These are phyloP conservation scores for Ceratobasidium sp. DNA, from an alignment of 1,284 basidiomycete genomes.

Conservation along the genomic window DNA sequence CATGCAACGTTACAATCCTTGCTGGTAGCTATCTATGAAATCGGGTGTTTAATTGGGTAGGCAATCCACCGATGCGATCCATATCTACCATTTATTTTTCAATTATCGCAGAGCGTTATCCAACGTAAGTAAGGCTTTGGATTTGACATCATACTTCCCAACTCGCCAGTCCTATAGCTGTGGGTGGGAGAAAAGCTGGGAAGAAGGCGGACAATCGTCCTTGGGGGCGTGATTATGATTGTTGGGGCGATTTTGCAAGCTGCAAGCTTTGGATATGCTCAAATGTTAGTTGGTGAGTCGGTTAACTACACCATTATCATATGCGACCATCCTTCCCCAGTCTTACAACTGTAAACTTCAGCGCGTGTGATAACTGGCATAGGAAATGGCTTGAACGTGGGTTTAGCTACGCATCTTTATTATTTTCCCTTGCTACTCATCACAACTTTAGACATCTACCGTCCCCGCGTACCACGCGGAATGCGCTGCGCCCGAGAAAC, in stretches of 20 bases:
- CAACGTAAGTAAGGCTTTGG: background rate
- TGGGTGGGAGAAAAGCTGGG: conserved; percentile 64
- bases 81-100: background rate
- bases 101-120: conserved; percentile 8
- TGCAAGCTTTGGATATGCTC: conserved; percentile 59
- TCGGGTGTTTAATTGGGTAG: conserved; percentile 43
- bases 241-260: conserved; percentile 67
- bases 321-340: background rate
- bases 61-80: background rate
- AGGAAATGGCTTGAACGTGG: conserved; percentile 71
- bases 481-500: conserved; percentile 63
- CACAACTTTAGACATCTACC: conserved; percentile 62
- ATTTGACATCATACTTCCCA: background rate
- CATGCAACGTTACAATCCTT: conserved; percentile 63
- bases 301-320: background rate
- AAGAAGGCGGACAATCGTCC: conserved; percentile 58
- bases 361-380: conserved; percentile 64
- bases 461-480: conserved; percentile 71
- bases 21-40: conserved; percentile 61
- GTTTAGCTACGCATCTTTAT: conserved; percentile 39
- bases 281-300: conserved; percentile 60
- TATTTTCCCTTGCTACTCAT: background rate
- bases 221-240: conserved; percentile 65
- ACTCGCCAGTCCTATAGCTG: conserved; percentile 53
- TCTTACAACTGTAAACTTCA: background rate